Conservation (phyloP, 768 basidiomycete genomes). For the Podaxis mareebaensis region DNA sequence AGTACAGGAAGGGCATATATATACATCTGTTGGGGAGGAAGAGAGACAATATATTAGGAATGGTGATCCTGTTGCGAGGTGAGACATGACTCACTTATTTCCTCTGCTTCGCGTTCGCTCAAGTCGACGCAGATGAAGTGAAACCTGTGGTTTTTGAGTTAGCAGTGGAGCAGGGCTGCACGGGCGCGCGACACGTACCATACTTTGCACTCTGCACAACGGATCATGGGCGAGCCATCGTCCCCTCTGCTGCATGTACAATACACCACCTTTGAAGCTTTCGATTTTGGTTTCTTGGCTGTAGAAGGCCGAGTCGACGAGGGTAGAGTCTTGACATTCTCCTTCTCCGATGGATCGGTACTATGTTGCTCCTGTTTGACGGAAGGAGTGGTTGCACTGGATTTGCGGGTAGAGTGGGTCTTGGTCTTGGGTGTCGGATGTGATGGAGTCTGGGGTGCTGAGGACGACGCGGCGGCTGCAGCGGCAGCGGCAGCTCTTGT, state of each 20-base stretch:
- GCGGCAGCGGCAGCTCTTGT: constrained; percentile 35
- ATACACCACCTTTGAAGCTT: constrained; percentile 32
- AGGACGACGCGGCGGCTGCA: constrained; percentile 20
- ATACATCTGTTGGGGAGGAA: constrained; percentile 46
- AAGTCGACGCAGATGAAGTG: constrained; percentile 80
- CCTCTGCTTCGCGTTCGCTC: constrained; percentile 63
- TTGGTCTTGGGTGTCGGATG: constrained; percentile 13
- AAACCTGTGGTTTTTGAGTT: constrained; percentile 52
- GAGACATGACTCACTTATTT: constrained; percentile 63
- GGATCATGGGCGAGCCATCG: constrained; percentile 82
- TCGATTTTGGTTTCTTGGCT: constrained; percentile 20
- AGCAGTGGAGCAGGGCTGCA: constrained; percentile 4
- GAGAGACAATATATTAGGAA: neutral
- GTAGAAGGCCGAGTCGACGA: constrained; percentile 18
- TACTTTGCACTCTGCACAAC: constrained; percentile 67
- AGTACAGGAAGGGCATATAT: constrained; percentile 54
- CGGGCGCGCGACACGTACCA: constrained; percentile 51
- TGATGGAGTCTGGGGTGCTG: constrained; percentile 12
- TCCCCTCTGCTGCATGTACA: constrained; percentile 72
- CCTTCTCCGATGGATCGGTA: constrained; percentile 25
- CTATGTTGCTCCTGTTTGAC: constrained; percentile 10
- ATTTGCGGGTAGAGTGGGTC: constrained; percentile 16
- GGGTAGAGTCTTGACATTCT: constrained; percentile 24
- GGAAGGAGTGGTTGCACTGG: neutral
- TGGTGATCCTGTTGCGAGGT: constrained; percentile 2